phyloP scores from a whole-genome alignment of 768 basidiomycete genomes.

The Pleurotus salmoneostramineus region DNA sequence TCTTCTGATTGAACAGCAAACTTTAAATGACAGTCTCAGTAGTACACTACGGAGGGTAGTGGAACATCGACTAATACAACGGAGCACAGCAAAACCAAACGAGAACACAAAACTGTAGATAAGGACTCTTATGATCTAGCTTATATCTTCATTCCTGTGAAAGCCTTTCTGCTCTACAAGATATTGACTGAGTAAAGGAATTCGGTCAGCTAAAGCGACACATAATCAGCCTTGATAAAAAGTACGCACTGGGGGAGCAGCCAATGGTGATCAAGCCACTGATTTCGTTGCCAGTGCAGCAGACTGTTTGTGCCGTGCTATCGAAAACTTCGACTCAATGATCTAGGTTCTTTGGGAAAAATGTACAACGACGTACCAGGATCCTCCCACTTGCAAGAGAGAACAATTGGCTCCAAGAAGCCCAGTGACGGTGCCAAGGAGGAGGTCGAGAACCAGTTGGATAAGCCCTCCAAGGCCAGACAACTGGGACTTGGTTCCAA shows the following conservation, averaged over 20 bases:
- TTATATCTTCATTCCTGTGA: no score
- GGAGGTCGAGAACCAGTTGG: conserved; percentile 26
- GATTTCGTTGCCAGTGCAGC: conserved; percentile 41
- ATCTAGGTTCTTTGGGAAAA: not conserved
- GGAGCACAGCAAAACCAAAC: no score
- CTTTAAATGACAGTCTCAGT: not conserved
- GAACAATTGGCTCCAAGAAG: conserved; percentile 37
- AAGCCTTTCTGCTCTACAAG: no score
- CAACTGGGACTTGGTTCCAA: conserved; percentile 12
- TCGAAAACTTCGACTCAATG: not conserved
- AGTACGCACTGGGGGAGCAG: conserved; percentile 35
- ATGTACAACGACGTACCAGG: conserved; percentile 27
- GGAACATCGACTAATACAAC: no score
- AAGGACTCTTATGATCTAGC: no score
- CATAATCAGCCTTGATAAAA: no score
- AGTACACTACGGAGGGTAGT: not conserved
- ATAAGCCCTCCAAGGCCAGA: conserved; percentile 14
- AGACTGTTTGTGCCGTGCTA: conserved; percentile 38
- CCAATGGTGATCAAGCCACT: conserved; percentile 39
- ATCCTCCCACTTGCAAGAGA: conserved; percentile 25
- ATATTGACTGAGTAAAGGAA: no score
- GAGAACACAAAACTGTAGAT: no score
- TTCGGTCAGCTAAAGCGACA: no score
- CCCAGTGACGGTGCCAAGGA: conserved; percentile 15
- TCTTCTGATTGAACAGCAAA: not conserved